Conservation (phyloP, 75 land plant genomes). For the Larix kaempferi region DNA sequence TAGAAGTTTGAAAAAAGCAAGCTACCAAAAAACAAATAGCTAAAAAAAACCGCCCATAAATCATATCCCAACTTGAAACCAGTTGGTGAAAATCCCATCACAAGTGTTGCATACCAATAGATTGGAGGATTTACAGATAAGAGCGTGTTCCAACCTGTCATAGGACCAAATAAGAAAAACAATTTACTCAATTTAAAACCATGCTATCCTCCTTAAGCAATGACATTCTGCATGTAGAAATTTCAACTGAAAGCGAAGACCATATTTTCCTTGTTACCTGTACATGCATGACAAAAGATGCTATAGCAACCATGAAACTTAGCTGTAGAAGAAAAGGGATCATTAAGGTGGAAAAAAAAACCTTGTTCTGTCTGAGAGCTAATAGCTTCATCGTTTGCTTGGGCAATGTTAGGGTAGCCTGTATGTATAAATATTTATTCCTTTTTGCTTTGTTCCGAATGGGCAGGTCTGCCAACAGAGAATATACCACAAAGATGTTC, state of each 20-base stretch:
- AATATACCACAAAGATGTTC: neutral
- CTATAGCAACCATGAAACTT: conserved; percentile 64
- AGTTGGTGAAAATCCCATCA: conserved; percentile 15
- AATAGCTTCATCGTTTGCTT: neutral
- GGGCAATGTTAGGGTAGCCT: neutral
- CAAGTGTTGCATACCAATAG: conserved; percentile 72
- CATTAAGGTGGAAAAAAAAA: conserved; percentile 35
- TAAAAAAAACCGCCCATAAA: conserved; percentile 57
- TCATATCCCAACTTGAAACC: conserved; percentile 34
- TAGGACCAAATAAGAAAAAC: neutral
- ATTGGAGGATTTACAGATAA: conserved; percentile 79
- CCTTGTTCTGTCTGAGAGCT: conserved; percentile 19
- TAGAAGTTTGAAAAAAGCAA: conserved; percentile 85
- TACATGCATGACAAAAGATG: conserved; percentile 90
- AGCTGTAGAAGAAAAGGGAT: conserved; percentile 78
- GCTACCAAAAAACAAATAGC: conserved; percentile 70
- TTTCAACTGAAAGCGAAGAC: conserved; percentile 4
- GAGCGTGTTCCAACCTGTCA: conserved; percentile 79
- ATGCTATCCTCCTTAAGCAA: neutral
- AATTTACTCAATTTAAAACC: neutral
- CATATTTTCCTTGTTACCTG: conserved; percentile 52
- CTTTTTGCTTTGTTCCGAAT: neutral
- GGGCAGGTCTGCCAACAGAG: conserved; percentile 8
- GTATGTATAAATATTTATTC: neutral
- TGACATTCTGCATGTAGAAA: no score